These are phyloP conservation scores for Vicia villosa DNA, from an alignment of 306 rosid species.

Conservation along the genomic window DNA sequence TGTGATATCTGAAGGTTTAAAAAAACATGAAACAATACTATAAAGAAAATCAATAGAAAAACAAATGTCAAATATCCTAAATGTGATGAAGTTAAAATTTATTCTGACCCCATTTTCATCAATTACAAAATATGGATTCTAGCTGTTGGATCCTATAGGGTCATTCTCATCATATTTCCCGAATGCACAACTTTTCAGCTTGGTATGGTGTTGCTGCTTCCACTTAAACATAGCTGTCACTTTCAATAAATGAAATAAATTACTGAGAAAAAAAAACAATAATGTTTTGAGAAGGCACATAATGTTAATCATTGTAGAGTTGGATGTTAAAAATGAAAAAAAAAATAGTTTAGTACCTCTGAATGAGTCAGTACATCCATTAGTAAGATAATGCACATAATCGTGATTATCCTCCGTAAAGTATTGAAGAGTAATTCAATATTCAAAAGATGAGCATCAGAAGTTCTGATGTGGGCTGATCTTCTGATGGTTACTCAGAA, in stretches of 20 bases:
- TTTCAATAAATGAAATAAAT: constrained; percentile 41
- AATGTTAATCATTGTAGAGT: not conserved
- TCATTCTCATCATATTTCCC: constrained; percentile 54
- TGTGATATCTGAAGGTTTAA: too few relatives aligned
- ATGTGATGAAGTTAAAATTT: constrained; percentile 1
- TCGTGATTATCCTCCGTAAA: constrained; percentile 53
- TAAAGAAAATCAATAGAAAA: not conserved
- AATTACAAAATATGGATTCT: constrained; percentile 62
- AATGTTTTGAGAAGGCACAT: not conserved
- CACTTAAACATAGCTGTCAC: constrained; percentile 59
- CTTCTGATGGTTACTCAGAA: too few relatives aligned
- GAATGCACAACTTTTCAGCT: constrained; percentile 41
- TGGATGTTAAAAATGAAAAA: not conserved
- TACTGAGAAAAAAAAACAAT: constrained; percentile 8
- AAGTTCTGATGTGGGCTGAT: too few relatives aligned
- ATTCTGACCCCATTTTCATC: constrained; percentile 66
- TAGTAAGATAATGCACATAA: constrained; percentile 34
- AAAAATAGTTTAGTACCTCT: constrained; percentile 47
- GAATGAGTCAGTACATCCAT: constrained; percentile 61
- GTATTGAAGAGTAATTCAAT: too few relatives aligned
- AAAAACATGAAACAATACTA: too few relatives aligned
- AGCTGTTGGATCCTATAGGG: constrained; percentile 76
- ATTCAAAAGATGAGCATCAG: too few relatives aligned
- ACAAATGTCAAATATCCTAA: not conserved
- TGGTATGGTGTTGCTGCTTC: constrained; percentile 52